Evolutionary conservation across 169 alveolate genomes (phyloP), one percentile per base, ranked within the genome.

Genomic region (Cryptosporidium xiaoi): DNA sequence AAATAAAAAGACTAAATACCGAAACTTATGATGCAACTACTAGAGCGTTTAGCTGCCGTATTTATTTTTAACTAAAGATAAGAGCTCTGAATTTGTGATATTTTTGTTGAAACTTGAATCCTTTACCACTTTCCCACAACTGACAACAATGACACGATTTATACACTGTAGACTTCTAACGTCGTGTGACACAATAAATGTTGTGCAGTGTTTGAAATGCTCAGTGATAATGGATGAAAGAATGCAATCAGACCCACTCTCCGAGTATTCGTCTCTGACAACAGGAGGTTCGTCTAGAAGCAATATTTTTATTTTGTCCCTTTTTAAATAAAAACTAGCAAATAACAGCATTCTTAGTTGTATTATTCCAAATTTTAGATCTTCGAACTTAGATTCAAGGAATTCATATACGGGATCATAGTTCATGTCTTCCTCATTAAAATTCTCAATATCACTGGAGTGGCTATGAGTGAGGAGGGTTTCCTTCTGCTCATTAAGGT

Each of bases 261-360:
- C 50, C 6, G 1, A 36, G 20, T 5, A 15, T 15, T 60, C 53
- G n/a, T 53, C 51, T 34, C 27, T n/a, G 56, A 77, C 16, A 24
- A 77, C 87, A 20, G 87, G 87, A 50, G 87, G 87, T 44, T 77
- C 87, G 69, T 77, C 87, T 4, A 77, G 64, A 15, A 77, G 65
- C 13, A 77, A 13, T 18, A 77, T 77, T 48, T 66, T 77, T 36
- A 77, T 24, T 48, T 77, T 44, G 15, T 77, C 31, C 13, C 64
- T 56, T 31, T 60, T 77, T 8, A 77, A 33, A 53, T 58, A 77
- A 50, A 60, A 77, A 40, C 36, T 56, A 7, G 64, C 87, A 77
- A 77, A 77, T 13, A 77, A 53, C 18, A 77, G 64, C 87, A 77
- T 77, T 60, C 87, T 77, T 53, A 77, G 13, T 60, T 77, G 87